Evolutionary conservation across 768 basidiomycete genomes (phyloP).

Genomic region (Boletus rex-veris): DNA sequence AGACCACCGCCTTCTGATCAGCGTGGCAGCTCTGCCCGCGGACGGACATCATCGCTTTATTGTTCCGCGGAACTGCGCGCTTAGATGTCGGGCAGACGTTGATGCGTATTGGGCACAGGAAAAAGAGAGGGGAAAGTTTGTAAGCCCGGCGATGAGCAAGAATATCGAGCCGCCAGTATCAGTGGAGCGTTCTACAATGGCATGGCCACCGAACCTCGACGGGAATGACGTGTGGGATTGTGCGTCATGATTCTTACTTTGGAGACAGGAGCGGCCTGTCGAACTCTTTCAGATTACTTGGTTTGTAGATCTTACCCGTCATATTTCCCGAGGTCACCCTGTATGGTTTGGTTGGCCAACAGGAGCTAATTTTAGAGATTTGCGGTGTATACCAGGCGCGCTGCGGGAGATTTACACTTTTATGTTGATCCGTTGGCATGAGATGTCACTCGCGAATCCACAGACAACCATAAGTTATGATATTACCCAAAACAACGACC

Average conservation of each 20-base stretch:
- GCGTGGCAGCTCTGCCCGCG: slow-evolving; percentile 5
- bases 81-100: slow-evolving; percentile 31
- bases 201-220: slow-evolving; percentile 25
- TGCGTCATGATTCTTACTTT: slow-evolving; percentile 11
- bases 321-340: slow-evolving; percentile 19
- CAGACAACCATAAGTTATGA: slow-evolving; percentile 17
- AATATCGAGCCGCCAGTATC: slow-evolving; percentile 34
- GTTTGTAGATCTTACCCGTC: slow-evolving; percentile 15
- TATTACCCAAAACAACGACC: slow-evolving; percentile 17
- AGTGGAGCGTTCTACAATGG: slow-evolving; percentile 44
- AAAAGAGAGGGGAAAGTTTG: background rate
- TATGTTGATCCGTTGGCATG: slow-evolving; percentile 24
- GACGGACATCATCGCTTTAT: background rate
- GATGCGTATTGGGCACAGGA: slow-evolving; percentile 39
- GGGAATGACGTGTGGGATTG: slow-evolving; percentile 22
- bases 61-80: slow-evolving; percentile 21
- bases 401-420: slow-evolving; percentile 29
- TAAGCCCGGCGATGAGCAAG: background rate
- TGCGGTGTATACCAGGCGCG: slow-evolving; percentile 6
- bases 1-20: slow-evolving; percentile 27
- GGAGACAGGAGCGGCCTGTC: slow-evolving; percentile 10
- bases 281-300: slow-evolving; percentile 18
- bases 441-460: slow-evolving; percentile 11
- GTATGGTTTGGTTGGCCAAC: slow-evolving; percentile 17
- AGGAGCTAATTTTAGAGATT: slow-evolving; percentile 22